Conservation (phyloP, 1,284 basidiomycete genomes). For the Ganoderma meredithae region DNA sequence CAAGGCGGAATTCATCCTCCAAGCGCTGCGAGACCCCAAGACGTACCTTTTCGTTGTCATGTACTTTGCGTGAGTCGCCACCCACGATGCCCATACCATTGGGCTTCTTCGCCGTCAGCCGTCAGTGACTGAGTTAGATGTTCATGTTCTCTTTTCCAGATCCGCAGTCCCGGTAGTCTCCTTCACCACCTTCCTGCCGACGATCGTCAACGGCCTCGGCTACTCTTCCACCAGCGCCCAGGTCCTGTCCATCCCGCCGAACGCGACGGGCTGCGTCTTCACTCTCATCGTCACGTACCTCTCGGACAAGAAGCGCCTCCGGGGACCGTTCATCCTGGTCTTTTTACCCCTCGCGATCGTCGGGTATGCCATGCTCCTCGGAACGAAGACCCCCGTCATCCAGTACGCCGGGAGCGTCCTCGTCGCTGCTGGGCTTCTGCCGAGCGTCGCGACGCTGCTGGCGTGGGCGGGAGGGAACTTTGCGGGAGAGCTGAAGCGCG, state of each 20-base stretch:
- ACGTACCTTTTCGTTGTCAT: constrained; percentile 51
- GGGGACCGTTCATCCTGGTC: constrained; percentile 66
- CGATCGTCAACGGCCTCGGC: constrained; percentile 43
- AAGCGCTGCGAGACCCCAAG: constrained; percentile 38
- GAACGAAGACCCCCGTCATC: constrained; percentile 53
- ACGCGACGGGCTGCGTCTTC: constrained; percentile 26
- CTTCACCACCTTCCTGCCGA: constrained; percentile 35
- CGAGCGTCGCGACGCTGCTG: constrained; percentile 64
- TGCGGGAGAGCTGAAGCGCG: constrained; percentile 73
- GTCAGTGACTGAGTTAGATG: no score
- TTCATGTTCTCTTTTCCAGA: no score
- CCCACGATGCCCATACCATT: no score
- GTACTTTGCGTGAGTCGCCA: constrained; percentile 30
- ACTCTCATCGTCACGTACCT: constrained; percentile 20
- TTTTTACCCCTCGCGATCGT: constrained; percentile 59
- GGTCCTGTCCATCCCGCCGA: constrained; percentile 33
- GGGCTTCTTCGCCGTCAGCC: no score
- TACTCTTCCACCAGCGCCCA: constrained; percentile 38
- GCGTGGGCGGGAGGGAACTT: constrained; percentile 75
- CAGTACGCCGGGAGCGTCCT: constrained; percentile 70
- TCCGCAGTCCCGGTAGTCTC: constrained; percentile 24
- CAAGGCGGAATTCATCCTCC: constrained; percentile 35
- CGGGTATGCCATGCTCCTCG: constrained; percentile 67
- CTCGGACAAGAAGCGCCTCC: constrained; percentile 20
- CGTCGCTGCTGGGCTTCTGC: constrained; percentile 65